phyloP scores from a whole-genome alignment of 2,329 filamentous ascomycete genomes.

The Sclerotinia minor region DNA sequence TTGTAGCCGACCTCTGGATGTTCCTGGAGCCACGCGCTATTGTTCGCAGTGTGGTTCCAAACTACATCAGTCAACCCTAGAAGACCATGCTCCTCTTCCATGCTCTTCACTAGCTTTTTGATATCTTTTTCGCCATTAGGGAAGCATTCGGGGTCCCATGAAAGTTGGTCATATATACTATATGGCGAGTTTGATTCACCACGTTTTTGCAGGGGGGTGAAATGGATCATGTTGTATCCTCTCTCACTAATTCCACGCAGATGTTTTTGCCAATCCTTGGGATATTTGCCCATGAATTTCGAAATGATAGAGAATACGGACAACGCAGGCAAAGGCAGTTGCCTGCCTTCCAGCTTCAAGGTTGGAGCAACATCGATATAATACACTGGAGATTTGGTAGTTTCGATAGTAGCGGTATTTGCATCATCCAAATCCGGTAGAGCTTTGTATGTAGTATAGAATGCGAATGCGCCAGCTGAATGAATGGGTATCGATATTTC shows the following conservation, averaged over 20 bases:
- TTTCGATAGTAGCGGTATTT: constrained; percentile 49
- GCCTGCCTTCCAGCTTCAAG: constrained; percentile 70
- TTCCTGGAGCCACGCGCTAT: constrained; percentile 89
- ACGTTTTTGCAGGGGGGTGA: constrained; percentile 87
- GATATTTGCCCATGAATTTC: constrained; percentile 96
- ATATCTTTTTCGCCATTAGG: constrained; percentile 84
- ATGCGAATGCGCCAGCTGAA: constrained; percentile 84
- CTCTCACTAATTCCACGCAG: constrained; percentile 82
- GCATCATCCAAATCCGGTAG: constrained; percentile 68
- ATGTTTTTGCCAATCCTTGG: constrained; percentile 86
- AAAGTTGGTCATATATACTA: constrained; percentile 89
- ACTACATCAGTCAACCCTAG: constrained; percentile 94
- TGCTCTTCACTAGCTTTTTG: constrained; percentile 70
- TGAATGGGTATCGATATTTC: constrained; percentile 86
- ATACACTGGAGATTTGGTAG: constrained; percentile 72
- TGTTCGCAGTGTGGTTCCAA: constrained; percentile 96
- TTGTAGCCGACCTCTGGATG: constrained; percentile 98
- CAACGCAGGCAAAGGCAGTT: constrained; percentile 80
- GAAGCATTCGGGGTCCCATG: constrained; percentile 80
- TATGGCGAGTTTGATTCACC: constrained; percentile 95
- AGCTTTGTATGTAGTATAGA: constrained; percentile 89
- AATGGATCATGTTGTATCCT: constrained; percentile 99
- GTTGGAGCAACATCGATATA: constrained; percentile 93
- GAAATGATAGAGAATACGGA: constrained; percentile 93
- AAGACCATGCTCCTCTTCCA: constrained; percentile 82